Base-by-base conservation (phyloP, 202 grass and related monocot genomes). In the Panicum hallii region DNA sequence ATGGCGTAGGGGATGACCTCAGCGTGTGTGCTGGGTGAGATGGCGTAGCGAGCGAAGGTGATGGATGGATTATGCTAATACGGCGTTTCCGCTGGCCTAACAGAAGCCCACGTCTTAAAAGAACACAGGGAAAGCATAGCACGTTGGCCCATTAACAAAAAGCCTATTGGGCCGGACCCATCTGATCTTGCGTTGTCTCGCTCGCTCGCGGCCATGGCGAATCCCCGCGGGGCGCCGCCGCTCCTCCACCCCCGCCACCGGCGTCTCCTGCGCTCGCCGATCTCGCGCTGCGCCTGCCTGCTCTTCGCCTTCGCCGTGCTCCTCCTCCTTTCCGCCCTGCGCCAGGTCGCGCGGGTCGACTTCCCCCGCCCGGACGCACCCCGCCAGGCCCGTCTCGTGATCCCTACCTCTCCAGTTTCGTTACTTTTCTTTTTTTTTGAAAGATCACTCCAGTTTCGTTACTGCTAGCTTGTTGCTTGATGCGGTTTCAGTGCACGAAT, bases 311-410 rank as follows among this genome's bases (percentile, higher is more conserved):
- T 89, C 57, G 73, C 91, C 42, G 67, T 68, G 62, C 42, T 81
- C 44, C 79, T 91, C 64, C 77, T 92, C 82, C 67, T 94, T 82
- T 86, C 89, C 67, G 91, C 91, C 41, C 91, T 96, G 22, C 86
- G 77, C 75, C 90, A 96, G 80, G 75, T 91, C 66, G 78, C 88
- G 11, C 90, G 87, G 54, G 86, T 99, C 79, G 90, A 88, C 77
- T 70, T 82, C 11, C 74, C 72, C 58, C 84, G 81, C 40, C 44
- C 70, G 32, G 67, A 73, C 43, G 48, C 42, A 34, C 54, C 74
- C 26, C 70, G 30, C n/a, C 73, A 78, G 75, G 65, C 17, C 1
- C 40, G 74, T 83, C 36, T 66, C 70, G 63, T 70, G 23, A 73
- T 67, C 41, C 60, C 67, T 11, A 6, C 14, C 8, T 16, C 69